Evolutionary conservation across 2,329 filamentous ascomycete genomes (phyloP).

Genomic region (Fusarium nematophilum): DNA sequence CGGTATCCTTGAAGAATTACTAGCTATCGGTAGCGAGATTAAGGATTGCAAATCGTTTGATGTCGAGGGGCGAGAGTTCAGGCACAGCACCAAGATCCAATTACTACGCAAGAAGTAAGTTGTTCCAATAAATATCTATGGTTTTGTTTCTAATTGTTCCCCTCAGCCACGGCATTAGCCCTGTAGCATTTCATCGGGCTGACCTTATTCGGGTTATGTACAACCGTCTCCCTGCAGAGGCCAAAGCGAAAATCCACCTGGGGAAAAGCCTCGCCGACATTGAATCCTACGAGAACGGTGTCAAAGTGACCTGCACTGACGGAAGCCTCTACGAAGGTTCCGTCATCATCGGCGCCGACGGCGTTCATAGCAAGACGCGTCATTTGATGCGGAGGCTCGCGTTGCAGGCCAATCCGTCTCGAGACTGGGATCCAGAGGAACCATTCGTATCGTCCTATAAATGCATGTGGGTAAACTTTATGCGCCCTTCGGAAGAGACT

Average conservation of each 20-base stretch:
- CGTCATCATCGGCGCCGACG: background rate
- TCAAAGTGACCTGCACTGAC: background rate
- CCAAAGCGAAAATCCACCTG: background rate
- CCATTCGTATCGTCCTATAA: background rate
- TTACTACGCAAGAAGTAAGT: background rate
- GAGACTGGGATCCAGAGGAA: background rate
- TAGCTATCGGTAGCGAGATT: background rate
- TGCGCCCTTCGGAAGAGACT: background rate
- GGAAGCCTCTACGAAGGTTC: background rate
- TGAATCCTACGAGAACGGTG: background rate
- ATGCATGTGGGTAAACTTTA: slow-evolving; percentile 1
- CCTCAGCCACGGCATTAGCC: background rate
- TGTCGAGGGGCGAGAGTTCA: background rate
- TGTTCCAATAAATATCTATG: no score
- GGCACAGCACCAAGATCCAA: background rate
- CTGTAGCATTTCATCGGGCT: background rate
- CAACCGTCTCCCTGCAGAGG: background rate
- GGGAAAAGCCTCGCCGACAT: background rate
- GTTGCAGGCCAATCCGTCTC: background rate
- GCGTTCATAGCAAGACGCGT: background rate
- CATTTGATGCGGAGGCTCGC: background rate
- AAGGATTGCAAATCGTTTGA: background rate
- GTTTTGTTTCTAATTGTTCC: background rate
- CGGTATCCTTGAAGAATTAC: background rate
- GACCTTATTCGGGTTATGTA: background rate